Evolutionary conservation across 2,329 filamentous ascomycete genomes (phyloP).

Genomic region (Aspergillus caelatus): DNA sequence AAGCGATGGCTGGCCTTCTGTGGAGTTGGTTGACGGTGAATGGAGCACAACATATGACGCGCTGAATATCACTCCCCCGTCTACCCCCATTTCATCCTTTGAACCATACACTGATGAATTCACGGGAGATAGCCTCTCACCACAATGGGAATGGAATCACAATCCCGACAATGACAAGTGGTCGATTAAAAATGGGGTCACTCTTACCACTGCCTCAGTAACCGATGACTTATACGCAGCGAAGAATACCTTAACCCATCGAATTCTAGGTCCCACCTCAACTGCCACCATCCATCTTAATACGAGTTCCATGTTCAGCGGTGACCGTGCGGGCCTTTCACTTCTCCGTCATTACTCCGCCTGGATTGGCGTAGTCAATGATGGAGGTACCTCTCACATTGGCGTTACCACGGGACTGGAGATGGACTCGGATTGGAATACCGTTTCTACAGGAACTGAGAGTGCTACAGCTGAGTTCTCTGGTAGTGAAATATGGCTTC

Average conservation of each 20-base stretch:
- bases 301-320: constrained; percentile 49
- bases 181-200: constrained; percentile 49
- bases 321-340: constrained; percentile 57
- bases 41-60: constrained; percentile 48
- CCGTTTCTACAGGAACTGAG: constrained; percentile 1
- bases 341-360: constrained; percentile 55
- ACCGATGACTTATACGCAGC: constrained; percentile 54
- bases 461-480: constrained; percentile 22
- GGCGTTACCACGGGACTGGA: constrained; percentile 43
- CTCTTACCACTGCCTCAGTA: constrained; percentile 53
- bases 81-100: not conserved
- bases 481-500: constrained; percentile 1
- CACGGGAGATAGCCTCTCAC: constrained; percentile 42
- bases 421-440: constrained; percentile 22
- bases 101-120: constrained; percentile 55
- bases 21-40: constrained; percentile 47
- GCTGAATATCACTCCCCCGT: not conserved
- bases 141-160: constrained; percentile 65
- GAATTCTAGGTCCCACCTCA: constrained; percentile 41
- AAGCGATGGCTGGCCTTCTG: constrained; percentile 54
- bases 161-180: constrained; percentile 58
- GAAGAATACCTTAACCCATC: constrained; percentile 47
- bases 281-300: constrained; percentile 56
- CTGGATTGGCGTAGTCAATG: constrained; percentile 55
- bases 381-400: constrained; percentile 32